Base-by-base conservation (phyloP, 768 basidiomycete species). In the Tylopilus rubrobrunneus region DNA sequence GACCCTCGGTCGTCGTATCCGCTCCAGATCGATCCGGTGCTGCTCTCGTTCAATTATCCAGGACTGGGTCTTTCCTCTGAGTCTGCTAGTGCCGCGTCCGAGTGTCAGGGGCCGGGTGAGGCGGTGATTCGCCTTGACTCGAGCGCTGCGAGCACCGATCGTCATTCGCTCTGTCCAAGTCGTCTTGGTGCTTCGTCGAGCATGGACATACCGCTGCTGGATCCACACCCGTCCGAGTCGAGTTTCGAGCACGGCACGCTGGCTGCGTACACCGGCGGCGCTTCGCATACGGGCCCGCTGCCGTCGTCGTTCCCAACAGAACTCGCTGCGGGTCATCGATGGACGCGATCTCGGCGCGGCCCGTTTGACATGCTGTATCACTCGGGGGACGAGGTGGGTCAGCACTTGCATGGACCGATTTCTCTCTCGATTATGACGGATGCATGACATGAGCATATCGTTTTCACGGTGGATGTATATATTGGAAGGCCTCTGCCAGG, bases 11-110 rank as follows among this genome's bases (percentile, higher is more conserved):
- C 23, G n/a, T 11, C 52, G 3, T n/a, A 49, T 14, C 44, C 49
- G 10, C 43, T 64, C 28, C 64, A 64, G 44, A 70, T 69, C 39
- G 70, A 69, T 19, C 70, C 68, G 28, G 29, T 45, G 12, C 15
- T 71, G 31, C 59, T 71, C 41, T 52, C 58, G 21, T 51, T 57
- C 27, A 25, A 42, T 37, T 56, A 68, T 19, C 45, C 58, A 0
- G 58, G 52, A 1, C 23, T 53, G 37, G 29, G 31, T 4, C 23
- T 41, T 4, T 48, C 33, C 41, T 39, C 41, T 48, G 50, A 19
- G 19, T 9, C 39, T 17, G 37, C 10, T 10, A 10, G 10, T 31
- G 7, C 7, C 29, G 29, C 29, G 29, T 31, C 29, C 29, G 29
- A 10, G 29, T 31, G 29, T 10, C 29, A 31, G 29, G 29, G 10